These are phyloP conservation scores for Aspergillus sojae DNA, from an alignment of 2,329 filamentous ascomycete genomes.

Conservation along the genomic window DNA sequence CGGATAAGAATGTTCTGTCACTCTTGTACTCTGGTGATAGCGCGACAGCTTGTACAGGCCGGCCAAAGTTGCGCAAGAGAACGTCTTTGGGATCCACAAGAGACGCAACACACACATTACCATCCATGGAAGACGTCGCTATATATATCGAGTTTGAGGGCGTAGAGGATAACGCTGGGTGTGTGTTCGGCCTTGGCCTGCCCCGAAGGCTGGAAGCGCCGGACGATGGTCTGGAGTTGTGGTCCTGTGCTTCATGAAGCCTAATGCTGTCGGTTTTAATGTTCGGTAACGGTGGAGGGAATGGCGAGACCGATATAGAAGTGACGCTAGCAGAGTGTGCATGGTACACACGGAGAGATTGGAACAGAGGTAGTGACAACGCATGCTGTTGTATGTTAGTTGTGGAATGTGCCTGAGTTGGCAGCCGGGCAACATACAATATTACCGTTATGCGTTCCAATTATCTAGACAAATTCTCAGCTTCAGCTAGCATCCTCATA, in stretches of 20 bases:
- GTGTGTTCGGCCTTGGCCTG: constrained; percentile 26
- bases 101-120: constrained; percentile 89
- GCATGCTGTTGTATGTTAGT: constrained; percentile 66
- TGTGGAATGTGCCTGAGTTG: constrained; percentile 1
- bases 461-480: constrained; percentile 62
- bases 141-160: constrained; percentile 92
- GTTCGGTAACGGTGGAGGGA: constrained; percentile 63
- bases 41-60: constrained; percentile 88
- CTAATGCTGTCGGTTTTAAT: constrained; percentile 42
- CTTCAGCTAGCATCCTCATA: constrained; percentile 19
- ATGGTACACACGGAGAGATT: constrained; percentile 81
- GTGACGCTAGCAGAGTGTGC: constrained; percentile 92
- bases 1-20: constrained; percentile 86
- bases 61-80: constrained; percentile 86
- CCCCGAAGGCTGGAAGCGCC: constrained; percentile 35
- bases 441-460: constrained; percentile 95
- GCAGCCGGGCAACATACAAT: constrained; percentile 64
- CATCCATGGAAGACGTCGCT: constrained; percentile 91
- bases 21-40: constrained; percentile 93
- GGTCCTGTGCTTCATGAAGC: constrained; percentile 31
- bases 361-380: constrained; percentile 78
- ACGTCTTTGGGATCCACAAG: constrained; percentile 88
- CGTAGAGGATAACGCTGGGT: constrained; percentile 62
- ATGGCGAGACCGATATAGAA: constrained; percentile 85
- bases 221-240: constrained; percentile 29